Percentiles rank a stretch among this genome's conserved stretches.
Evolutionary conservation across 2,329 filamentous ascomycete genomes (phyloP).

Genomic region (Fusarium hainanense): DNA sequence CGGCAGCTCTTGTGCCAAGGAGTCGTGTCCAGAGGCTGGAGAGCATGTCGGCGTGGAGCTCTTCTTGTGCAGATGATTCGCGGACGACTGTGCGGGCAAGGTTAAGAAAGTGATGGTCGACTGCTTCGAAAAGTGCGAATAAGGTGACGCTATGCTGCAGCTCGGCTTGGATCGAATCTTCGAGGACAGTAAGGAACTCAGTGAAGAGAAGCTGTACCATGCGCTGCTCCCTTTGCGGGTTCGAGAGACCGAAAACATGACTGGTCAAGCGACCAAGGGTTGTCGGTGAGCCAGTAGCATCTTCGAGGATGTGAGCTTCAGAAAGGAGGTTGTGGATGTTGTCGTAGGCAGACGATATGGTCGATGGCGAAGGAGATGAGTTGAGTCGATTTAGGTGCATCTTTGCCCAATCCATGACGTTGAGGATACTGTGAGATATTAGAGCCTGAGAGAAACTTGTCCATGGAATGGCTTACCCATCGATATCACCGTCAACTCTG

Average conservation of each 20-base stretch:
- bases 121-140: constrained; percentile 89
- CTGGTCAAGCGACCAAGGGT: constrained; percentile 75
- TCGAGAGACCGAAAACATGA: constrained; percentile 81
- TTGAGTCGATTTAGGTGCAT: constrained; percentile 81
- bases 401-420: constrained; percentile 96
- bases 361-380: constrained; percentile 65
- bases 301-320: constrained; percentile 69
- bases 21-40: constrained; percentile 87
- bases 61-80: constrained; percentile 84
- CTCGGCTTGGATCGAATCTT: constrained; percentile 89
- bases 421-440: constrained; percentile 72
- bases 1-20: constrained; percentile 77
- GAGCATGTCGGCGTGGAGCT: constrained; percentile 82
- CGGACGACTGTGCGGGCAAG: constrained; percentile 86
- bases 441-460: constrained; percentile 6
- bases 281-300: constrained; percentile 68
- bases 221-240: constrained; percentile 80
- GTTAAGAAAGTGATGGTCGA: constrained; percentile 91
- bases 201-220: constrained; percentile 86
- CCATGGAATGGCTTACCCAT: constrained; percentile 66
- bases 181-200: constrained; percentile 86
- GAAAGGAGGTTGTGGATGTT: constrained; percentile 85
- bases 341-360: constrained; percentile 77
- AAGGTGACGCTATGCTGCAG: constrained; percentile 82
- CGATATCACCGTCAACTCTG: constrained; percentile 91